Percentiles rank a stretch among this genome's conserved stretches.
These are phyloP conservation scores for Podospora appendiculata DNA, from an alignment of 495 filamentous ascomycete species.

Conservation along the genomic window DNA sequence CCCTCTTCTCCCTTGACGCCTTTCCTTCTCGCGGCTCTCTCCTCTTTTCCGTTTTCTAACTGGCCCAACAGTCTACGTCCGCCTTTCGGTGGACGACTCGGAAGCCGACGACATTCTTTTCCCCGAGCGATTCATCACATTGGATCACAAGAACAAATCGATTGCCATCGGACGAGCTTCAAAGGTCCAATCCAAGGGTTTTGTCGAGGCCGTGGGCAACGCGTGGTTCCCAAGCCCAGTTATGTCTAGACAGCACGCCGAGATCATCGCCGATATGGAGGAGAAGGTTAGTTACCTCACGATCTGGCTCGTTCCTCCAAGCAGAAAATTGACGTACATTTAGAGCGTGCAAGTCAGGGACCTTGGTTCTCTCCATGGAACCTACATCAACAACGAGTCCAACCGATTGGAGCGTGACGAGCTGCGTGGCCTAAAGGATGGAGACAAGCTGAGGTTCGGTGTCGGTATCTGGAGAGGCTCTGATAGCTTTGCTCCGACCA, in stretches of 20 bases:
- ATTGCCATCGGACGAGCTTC: constrained; percentile 34
- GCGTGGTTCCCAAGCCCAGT: constrained; percentile 73
- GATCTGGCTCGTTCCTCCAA: not conserved
- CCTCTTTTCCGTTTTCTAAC: constrained; percentile 2
- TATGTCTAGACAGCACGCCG: constrained; percentile 73
- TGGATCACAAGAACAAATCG: constrained; percentile 11
- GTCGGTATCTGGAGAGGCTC: constrained; percentile 32
- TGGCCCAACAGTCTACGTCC: constrained; percentile 5
- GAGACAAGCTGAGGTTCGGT: constrained; percentile 40
- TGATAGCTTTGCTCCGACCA: constrained; percentile 32
- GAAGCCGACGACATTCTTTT: not conserved
- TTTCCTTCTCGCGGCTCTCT: not conserved
- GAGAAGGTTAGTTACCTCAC: constrained; percentile 30
- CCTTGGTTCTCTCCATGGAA: constrained; percentile 52
- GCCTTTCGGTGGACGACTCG: constrained; percentile 1
- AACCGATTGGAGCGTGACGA: constrained; percentile 1
- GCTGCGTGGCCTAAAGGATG: constrained; percentile 15
- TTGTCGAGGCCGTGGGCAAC: constrained; percentile 42
- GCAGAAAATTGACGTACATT: constrained; percentile 5
- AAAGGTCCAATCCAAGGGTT: constrained; percentile 30
- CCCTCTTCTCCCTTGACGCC: no score
- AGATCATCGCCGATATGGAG: constrained; percentile 38
- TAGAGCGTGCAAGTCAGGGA: constrained; percentile 40
- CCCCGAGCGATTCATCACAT: constrained; percentile 21
- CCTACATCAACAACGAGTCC: constrained; percentile 28